phyloP scores from a whole-genome alignment of 1,284 basidiomycete species.

The Puccinia triticina region DNA sequence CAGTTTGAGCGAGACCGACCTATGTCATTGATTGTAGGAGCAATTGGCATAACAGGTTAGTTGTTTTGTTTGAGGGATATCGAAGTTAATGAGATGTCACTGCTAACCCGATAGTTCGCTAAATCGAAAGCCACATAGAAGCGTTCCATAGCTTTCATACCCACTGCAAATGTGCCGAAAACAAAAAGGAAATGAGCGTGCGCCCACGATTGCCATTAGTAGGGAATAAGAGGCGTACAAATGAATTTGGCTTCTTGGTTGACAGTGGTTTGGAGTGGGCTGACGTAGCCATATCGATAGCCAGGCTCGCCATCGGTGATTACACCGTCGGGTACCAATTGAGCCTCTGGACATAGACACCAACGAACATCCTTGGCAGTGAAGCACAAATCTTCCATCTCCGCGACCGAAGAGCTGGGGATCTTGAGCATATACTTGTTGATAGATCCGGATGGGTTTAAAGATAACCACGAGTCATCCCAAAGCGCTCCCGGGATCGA shows the following conservation, averaged over 20 bases:
- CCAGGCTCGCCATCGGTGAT: constrained; percentile 46
- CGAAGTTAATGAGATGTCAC: not conserved
- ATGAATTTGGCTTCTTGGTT: constrained; percentile 39
- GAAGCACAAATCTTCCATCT: constrained; percentile 52
- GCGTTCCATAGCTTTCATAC: constrained; percentile 52
- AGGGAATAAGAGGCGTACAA: constrained; percentile 24
- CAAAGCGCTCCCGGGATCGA: constrained; percentile 51
- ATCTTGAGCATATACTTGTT: constrained; percentile 51
- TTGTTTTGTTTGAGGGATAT: not conserved
- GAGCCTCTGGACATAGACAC: constrained; percentile 50
- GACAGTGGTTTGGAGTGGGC: constrained; percentile 32
- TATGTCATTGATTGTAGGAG: not conserved
- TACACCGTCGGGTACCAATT: constrained; percentile 50
- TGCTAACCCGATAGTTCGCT: constrained; percentile 46
- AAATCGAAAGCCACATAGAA: constrained; percentile 51
- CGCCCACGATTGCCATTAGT: not conserved
- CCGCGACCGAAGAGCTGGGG: constrained; percentile 50
- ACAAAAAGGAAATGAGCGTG: not conserved
- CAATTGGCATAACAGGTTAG: not conserved
- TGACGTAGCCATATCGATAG: constrained; percentile 51
- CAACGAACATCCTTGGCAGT: constrained; percentile 33
- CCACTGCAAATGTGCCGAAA: constrained; percentile 21
- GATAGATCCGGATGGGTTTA: constrained; percentile 46
- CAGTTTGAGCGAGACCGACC: constrained; percentile 50
- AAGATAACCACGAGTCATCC: constrained; percentile 47